These are phyloP conservation scores for Syzygium grande DNA, from an alignment of 345 rosid species.

Conservation along the genomic window DNA sequence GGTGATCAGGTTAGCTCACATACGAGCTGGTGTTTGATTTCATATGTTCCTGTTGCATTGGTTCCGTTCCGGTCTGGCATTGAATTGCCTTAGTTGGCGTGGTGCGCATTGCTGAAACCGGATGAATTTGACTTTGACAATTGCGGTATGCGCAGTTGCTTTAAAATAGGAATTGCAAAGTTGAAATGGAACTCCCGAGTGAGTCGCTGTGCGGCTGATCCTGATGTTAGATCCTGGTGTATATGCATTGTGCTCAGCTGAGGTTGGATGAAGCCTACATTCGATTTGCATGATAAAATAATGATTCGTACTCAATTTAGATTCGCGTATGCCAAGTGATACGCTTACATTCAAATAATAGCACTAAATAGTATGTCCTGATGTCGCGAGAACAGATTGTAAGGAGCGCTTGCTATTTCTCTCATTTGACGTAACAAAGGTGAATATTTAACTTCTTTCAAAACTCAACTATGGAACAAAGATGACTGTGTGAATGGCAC, in stretches of 20 bases:
- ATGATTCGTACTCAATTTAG: neutral
- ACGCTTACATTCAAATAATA: neutral
- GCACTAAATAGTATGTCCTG: neutral
- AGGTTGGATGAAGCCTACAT: neutral
- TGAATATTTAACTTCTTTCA: neutral
- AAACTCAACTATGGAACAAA: neutral
- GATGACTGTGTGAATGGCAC: neutral
- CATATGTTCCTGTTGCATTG: neutral
- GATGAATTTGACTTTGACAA: neutral
- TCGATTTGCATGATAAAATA: neutral
- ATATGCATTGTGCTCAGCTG: neutral
- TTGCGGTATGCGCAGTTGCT: neutral
- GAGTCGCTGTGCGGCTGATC: neutral
- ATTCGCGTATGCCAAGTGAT: neutral
- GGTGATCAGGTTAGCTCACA: constrained; percentile 74
- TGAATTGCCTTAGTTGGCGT: neutral
- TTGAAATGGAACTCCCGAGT: neutral
- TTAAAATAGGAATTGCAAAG: neutral
- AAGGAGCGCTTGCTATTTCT: neutral
- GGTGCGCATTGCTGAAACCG: neutral
- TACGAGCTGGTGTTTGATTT: neutral
- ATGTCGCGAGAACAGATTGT: neutral
- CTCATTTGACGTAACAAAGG: neutral
- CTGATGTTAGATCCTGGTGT: neutral
- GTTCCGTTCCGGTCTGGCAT: neutral